Percentiles rank a stretch among this genome's conserved stretches.
phyloP scores from a whole-genome alignment of 2,329 filamentous ascomycete species.

The Fusarium pininemorale region DNA sequence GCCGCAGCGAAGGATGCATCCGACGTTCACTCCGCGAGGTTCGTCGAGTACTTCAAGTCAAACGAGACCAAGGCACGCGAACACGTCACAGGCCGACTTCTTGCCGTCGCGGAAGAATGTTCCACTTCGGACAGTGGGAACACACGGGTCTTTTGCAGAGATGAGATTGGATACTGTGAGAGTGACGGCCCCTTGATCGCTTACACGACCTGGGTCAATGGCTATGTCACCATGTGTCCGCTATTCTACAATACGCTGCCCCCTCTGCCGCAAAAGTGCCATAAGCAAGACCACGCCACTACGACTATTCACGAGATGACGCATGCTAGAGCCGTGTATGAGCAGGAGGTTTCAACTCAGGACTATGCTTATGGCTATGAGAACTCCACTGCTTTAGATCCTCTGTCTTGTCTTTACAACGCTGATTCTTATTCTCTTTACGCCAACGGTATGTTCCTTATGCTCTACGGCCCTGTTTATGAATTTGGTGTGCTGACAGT shows the following conservation, averaged over 20 bases:
- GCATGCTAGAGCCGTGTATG: slow-evolving; percentile 26
- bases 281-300: slow-evolving; percentile 36
- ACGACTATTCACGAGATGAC: slow-evolving; percentile 36
- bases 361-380: slow-evolving; percentile 35
- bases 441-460: slow-evolving; percentile 18
- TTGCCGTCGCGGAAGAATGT: slow-evolving; percentile 30
- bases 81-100: slow-evolving; percentile 24
- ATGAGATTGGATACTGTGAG: slow-evolving; percentile 20
- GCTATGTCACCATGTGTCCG: slow-evolving; percentile 28
- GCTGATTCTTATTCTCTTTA: slow-evolving; percentile 31
- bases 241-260: slow-evolving; percentile 27
- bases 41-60: slow-evolving; percentile 37
- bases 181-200: slow-evolving; percentile 22
- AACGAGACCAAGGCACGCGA: slow-evolving; percentile 26
- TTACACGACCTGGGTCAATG: slow-evolving; percentile 35
- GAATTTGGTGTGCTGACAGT: neutral
- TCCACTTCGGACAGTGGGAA: slow-evolving; percentile 6
- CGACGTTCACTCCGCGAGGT: slow-evolving; percentile 10
- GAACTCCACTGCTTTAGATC: slow-evolving; percentile 29
- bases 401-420: slow-evolving; percentile 23
- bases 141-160: slow-evolving; percentile 8
- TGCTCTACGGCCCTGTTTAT: fast-evolving
- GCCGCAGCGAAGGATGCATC: slow-evolving; percentile 28
- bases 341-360: slow-evolving; percentile 17
- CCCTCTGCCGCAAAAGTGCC: slow-evolving; percentile 12